phyloP scores from a whole-genome alignment of 1,139 yeast genomes.

The Nadsonia starkeyi-henricii region DNA sequence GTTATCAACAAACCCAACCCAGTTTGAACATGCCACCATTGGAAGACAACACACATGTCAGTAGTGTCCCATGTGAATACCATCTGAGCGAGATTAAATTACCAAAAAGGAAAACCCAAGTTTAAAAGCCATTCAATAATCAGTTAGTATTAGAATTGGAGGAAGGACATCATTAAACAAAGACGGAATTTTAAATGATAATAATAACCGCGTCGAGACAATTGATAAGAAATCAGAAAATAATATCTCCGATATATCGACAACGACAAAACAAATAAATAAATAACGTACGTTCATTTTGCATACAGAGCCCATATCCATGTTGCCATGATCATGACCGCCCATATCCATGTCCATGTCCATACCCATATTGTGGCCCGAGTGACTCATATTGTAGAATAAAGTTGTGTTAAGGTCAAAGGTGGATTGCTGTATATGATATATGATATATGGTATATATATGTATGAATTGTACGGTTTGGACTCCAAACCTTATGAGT shows the following conservation, averaged over 20 bases:
- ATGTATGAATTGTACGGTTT: too few relatives aligned
- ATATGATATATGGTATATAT: too few relatives aligned
- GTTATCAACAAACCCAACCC: constrained; percentile 39
- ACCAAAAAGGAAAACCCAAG: too few relatives aligned
- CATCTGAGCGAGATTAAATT: constrained; percentile 29
- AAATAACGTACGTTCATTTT: constrained; percentile 34
- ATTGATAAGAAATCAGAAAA: too few relatives aligned
- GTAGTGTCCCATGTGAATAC: constrained; percentile 71
- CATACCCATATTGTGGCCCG: constrained; percentile 19
- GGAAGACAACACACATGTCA: constrained; percentile 56
- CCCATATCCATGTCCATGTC: constrained; percentile 18
- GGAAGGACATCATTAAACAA: too few relatives aligned
- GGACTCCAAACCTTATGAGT: too few relatives aligned
- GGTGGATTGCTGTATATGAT: constrained; percentile 3
- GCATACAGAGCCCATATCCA: constrained; percentile 29
- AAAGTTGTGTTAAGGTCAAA: constrained; percentile 24
- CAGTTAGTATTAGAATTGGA: too few relatives aligned
- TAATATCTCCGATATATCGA: too few relatives aligned
- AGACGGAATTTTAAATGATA: too few relatives aligned
- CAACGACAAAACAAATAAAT: too few relatives aligned
- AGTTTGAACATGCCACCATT: constrained; percentile 66
- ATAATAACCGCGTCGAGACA: too few relatives aligned
- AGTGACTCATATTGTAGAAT: constrained; percentile 24
- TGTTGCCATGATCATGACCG: constrained; percentile 10
- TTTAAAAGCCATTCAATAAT: too few relatives aligned